Base-by-base conservation (phyloP, 225 moss, liverwort and hornwort species). In the Pseudisothecium myosuroides region DNA sequence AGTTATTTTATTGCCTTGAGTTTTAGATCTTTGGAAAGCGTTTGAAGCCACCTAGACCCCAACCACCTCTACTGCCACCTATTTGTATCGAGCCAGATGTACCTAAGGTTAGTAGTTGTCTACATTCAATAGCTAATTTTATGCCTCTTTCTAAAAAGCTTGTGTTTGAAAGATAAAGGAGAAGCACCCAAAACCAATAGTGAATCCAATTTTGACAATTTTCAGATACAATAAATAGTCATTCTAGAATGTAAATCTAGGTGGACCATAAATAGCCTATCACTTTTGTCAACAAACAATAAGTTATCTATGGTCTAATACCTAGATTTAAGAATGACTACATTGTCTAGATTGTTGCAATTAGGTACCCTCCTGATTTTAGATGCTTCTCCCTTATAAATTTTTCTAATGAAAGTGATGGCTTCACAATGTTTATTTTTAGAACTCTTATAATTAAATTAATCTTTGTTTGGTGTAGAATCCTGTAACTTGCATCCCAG, bases 1-100 rank as follows among this genome's bases (percentile, higher is more conserved):
- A 29, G 21, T 62, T 49, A 39, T 21, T n/a, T 3, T 32, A 12
- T 61, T 85, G 14, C 12, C 58, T 47, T 83, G 26, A 49, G 2
- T 71, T 79, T 84, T 12, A 94, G 94, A 91, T 94, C 23, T 29
- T 89, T 73, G 92, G 94, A 69, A 92, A 90, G 81, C 65, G 12
- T 47, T 77, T 91, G 56, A 89, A 15, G 39, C 88, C 76, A 65
- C 58, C 5, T 19, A 0, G 6, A 50, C 71, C 41, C 28, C 65
- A 68, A 31, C 31, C 2, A 37, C 73, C 43, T 66, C 60, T 43
- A 29, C 6, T 56, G 5, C 71, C 86, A 41, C 62, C 66, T 67
- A 72, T 91, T 88, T 91, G 82, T 78, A 55, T 84, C 3, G 82
- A 90, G 54, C 74, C 65, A 54, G 6, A 64, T 74, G 50, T 88